Percentiles rank a stretch among this genome's conserved stretches.
Evolutionary conservation across 2,329 filamentous ascomycete genomes (phyloP).

Genomic region (Diaporthe eres): DNA sequence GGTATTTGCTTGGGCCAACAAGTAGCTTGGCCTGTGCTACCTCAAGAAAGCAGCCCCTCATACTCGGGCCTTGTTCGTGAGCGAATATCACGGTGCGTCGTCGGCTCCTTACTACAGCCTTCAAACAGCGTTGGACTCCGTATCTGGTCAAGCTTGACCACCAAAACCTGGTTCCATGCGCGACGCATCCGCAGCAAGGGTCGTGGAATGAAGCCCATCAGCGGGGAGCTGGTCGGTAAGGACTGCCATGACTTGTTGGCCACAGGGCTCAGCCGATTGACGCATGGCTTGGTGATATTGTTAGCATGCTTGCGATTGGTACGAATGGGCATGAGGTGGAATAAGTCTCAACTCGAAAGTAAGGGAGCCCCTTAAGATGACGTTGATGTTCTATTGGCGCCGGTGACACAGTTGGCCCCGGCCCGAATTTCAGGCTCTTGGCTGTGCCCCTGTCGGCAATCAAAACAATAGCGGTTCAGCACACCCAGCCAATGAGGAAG

Average conservation of each 20-base stretch:
- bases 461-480: constrained; percentile 37
- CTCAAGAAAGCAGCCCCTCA: not conserved
- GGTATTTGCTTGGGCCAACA: not conserved
- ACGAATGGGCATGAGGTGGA: not conserved
- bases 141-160: not conserved
- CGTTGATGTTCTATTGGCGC: constrained; percentile 18
- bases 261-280: not conserved
- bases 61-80: not conserved
- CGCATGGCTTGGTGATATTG: not conserved
- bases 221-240: not conserved
- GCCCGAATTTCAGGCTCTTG: not conserved
- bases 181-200: not conserved
- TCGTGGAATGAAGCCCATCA: not conserved
- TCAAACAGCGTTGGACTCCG: not conserved
- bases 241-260: not conserved
- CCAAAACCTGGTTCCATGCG: not conserved
- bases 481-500: constrained; percentile 28
- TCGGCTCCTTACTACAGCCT: not conserved
- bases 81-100: not conserved
- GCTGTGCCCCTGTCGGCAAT: constrained; percentile 36
- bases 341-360: not conserved
- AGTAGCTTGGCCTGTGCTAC: not conserved
- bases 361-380: not conserved
- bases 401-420: constrained; percentile 18
- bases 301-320: not conserved